Base-by-base conservation (phyloP, 2,329 filamentous ascomycete species). In the Hypoxylon rubiginosum region DNA sequence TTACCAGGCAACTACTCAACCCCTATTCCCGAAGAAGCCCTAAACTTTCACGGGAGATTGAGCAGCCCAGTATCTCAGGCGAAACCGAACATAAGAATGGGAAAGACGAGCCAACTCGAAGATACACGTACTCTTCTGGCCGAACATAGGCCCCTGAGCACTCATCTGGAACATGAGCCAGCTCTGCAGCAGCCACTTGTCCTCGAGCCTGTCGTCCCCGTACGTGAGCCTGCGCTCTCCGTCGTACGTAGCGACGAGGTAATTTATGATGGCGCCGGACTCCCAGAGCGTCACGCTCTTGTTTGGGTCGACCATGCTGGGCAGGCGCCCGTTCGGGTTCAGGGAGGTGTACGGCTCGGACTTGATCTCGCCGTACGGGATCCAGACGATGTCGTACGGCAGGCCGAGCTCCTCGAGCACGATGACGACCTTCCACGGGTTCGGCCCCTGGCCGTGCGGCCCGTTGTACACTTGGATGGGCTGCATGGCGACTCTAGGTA, bases 231-330 rank as follows among this genome's bases (percentile, higher is more conserved):
- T 81, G 39, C 78, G 69, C 7, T 80, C 71, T 39, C 72, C 79
- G 73, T 85, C 82, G 75, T 85, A 85, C 10, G 70, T 75, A 30
- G 81, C 79, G 58, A 82, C 69, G 21, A 86, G 71, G 62, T 85
- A 86, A 62, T 82, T 78, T 62, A 86, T 71, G 70, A 85, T 84
- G 10, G 84, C 84, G 24, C 82, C 82, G 15, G 80, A 82, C 71
- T 86, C 83, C 80, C 82, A 86, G 43, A 84, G 77, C 0, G 78
- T 80, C 41, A 85, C 74, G 62, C 77, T 79, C 45, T 82, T 84
- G 63, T 81, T 81, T 63, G 81, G 81, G 66, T 84, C 74, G 6
- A 71, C 36, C 53, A 80, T 75, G 15, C 75, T 66, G 0, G 78
- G 78, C 11, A 79, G 46, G 17, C 77, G 75, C 30, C 78, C 78